phyloP scores from a whole-genome alignment of 2,329 filamentous ascomycete genomes.

The Pseudocercospora fijiensis region DNA sequence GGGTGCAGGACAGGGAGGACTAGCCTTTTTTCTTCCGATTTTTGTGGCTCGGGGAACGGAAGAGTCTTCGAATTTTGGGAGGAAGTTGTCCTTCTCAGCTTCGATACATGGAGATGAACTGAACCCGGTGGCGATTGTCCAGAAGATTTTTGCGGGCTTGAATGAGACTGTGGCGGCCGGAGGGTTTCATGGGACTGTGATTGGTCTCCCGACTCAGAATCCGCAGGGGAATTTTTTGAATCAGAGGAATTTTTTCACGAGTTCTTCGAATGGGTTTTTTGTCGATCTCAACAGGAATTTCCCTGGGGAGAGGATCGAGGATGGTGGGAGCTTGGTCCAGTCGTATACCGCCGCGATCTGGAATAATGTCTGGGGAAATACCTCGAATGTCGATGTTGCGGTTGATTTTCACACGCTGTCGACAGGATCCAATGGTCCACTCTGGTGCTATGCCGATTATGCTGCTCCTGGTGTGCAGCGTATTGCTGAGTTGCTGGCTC shows the following conservation, averaged over 20 bases:
- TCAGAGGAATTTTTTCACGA: constrained; percentile 42
- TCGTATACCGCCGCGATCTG: constrained; percentile 39
- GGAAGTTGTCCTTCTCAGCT: constrained; percentile 41
- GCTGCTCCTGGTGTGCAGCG: constrained; percentile 41
- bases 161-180: constrained; percentile 39
- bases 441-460: constrained; percentile 45
- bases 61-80: constrained; percentile 39
- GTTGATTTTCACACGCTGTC: constrained; percentile 43
- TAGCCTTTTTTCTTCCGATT: constrained; percentile 40
- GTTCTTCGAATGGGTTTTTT: constrained; percentile 50
- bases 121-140: constrained; percentile 41
- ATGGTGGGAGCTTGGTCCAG: constrained; percentile 23
- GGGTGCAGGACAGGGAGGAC: constrained; percentile 42
- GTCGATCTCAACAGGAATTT: constrained; percentile 61
- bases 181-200: constrained; percentile 35
- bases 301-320: constrained; percentile 51
- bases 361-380: constrained; percentile 43
- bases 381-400: constrained; percentile 41
- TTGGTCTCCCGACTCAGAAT: constrained; percentile 43
- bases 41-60: constrained; percentile 42
- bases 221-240: constrained; percentile 43
- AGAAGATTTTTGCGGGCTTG: constrained; percentile 39
- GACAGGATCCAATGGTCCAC: constrained; percentile 40
- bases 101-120: constrained; percentile 44
- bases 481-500: constrained; percentile 42